Evolutionary conservation across 805 yeast genomes (phyloP).

Genomic region (Pichia heedii): DNA sequence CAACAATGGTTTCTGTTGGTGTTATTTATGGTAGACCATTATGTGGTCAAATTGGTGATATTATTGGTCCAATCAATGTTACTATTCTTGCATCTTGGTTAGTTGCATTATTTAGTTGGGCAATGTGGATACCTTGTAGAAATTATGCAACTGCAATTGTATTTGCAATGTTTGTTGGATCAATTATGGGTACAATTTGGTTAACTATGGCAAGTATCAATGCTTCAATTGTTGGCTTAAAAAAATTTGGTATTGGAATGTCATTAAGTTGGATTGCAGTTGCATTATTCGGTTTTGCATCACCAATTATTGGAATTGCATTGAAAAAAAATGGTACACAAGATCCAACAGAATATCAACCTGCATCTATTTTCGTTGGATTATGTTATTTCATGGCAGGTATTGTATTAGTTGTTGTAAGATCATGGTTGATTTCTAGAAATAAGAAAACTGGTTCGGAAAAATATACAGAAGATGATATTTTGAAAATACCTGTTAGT

Average conservation of each 20-base stretch:
- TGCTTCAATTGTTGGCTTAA: slow-evolving; percentile 45
- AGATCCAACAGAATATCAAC: slow-evolving; percentile 38
- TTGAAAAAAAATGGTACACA: slow-evolving; percentile 31
- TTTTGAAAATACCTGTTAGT: slow-evolving; percentile 12
- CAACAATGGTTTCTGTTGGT: slow-evolving; percentile 55
- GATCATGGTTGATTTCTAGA: slow-evolving; percentile 51
- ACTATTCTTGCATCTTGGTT: slow-evolving; percentile 30
- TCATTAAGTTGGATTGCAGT: slow-evolving; percentile 38
- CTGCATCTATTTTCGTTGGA: slow-evolving; percentile 55
- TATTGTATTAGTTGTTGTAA: slow-evolving; percentile 31
- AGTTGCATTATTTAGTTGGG: slow-evolving; percentile 34
- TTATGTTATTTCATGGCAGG: slow-evolving; percentile 41
- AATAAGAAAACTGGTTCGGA: slow-evolving; percentile 22
- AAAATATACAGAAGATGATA: slow-evolving; percentile 17
- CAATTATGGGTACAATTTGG: slow-evolving; percentile 54
- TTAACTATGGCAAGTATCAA: slow-evolving; percentile 43
- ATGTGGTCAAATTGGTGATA: slow-evolving; percentile 43
- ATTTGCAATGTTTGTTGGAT: slow-evolving; percentile 45
- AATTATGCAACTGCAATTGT: slow-evolving; percentile 47
- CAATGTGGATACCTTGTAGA: slow-evolving; percentile 51
- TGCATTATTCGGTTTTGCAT: slow-evolving; percentile 42
- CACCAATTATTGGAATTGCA: slow-evolving; percentile 53
- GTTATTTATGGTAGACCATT: slow-evolving; percentile 47
- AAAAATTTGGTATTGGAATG: slow-evolving; percentile 44
- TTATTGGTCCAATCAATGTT: slow-evolving; percentile 42